A percentile compares a stretch with the other conserved stretches of the same genome.
Conservation (phyloP, 75 land plant species). For the Selaginella tamariscina region DNA sequence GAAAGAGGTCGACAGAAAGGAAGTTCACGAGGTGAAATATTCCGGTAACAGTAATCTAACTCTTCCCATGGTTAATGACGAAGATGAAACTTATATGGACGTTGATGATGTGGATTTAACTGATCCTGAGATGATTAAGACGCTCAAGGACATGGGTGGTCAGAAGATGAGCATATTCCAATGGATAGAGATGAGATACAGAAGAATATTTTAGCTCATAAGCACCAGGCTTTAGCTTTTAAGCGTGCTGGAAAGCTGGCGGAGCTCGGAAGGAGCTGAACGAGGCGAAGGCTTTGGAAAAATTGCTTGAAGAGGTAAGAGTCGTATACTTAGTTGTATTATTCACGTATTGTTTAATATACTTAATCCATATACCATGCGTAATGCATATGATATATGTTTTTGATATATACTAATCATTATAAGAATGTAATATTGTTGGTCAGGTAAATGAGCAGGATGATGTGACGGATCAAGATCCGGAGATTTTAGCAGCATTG, state of each 20-base stretch:
- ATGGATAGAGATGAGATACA: neutral
- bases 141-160: neutral
- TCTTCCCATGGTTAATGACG: neutral
- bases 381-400: too few relatives aligned
- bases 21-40: neutral
- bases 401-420: too few relatives aligned
- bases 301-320: slow-evolving; percentile 62
- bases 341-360: too few relatives aligned
- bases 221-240: slow-evolving; percentile 61
- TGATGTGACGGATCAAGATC: slow-evolving; percentile 86
- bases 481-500: slow-evolving; percentile 63
- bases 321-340: too few relatives aligned
- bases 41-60: slow-evolving; percentile 19
- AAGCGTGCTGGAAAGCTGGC: slow-evolving; percentile 76
- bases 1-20: neutral
- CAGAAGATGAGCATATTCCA: neutral
- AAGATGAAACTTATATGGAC: neutral
- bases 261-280: slow-evolving; percentile 94
- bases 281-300: slow-evolving; percentile 77
- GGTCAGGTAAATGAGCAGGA: slow-evolving; percentile 33
- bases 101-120: neutral
- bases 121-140: neutral
- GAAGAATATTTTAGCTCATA: slow-evolving; percentile 56
- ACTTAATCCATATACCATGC: too few relatives aligned
- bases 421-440: too few relatives aligned